A percentile compares a stretch with the other conserved stretches of the same genome.
phyloP scores from a whole-genome alignment of 1,284 basidiomycete genomes.

The Hemileia vastatrix region DNA sequence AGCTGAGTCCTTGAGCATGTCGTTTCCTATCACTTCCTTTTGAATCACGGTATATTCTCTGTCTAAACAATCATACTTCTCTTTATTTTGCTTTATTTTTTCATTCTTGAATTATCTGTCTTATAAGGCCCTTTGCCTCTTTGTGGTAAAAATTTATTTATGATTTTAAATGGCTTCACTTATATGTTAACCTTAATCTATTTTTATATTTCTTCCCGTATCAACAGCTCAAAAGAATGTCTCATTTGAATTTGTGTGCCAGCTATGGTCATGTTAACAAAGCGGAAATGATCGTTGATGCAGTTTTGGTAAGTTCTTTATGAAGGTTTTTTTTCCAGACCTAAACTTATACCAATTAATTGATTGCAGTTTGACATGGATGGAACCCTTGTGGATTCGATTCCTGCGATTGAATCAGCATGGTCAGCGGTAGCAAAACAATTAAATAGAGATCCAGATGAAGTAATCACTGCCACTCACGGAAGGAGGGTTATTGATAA shows the following conservation, averaged over 20 bases:
- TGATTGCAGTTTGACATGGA: slow-evolving; percentile 35
- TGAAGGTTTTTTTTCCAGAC: not conserved
- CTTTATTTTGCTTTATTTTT: too few relatives aligned
- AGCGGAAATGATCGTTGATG: slow-evolving; percentile 37
- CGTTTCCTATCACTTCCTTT: too few relatives aligned
- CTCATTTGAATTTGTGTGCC: slow-evolving; percentile 11
- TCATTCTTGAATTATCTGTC: too few relatives aligned
- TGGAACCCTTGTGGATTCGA: slow-evolving; percentile 60
- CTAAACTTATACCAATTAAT: not conserved
- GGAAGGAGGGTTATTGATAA: slow-evolving; percentile 64
- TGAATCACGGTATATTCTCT: too few relatives aligned
- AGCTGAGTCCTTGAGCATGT: too few relatives aligned
- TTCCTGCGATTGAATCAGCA: slow-evolving; percentile 65
- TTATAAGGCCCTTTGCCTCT: too few relatives aligned
- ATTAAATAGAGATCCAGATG: slow-evolving; percentile 56
- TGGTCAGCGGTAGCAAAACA: slow-evolving; percentile 65
- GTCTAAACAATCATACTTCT: too few relatives aligned
- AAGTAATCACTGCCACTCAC: slow-evolving; percentile 59
- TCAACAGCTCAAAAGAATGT: too few relatives aligned
- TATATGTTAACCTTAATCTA: too few relatives aligned
- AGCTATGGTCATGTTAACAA: slow-evolving; percentile 29
- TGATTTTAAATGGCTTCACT: too few relatives aligned
- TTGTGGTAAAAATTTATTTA: too few relatives aligned
- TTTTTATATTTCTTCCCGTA: too few relatives aligned
- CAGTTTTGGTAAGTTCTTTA: slow-evolving; percentile 24